Conservation (phyloP, 306 rosid species). For the Spatholobus suberectus region DNA sequence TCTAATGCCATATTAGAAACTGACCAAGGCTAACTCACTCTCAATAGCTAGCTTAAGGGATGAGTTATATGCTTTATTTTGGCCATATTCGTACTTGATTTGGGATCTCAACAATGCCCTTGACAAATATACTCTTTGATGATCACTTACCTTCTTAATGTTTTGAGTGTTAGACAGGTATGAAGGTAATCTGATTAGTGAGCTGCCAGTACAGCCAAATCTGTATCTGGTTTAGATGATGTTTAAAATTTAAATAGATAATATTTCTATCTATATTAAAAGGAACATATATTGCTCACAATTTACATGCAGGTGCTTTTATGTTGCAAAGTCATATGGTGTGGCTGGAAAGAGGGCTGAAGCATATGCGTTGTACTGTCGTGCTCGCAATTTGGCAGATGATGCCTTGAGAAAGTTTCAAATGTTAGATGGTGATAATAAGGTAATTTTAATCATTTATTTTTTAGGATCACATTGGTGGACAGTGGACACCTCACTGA, state of each 20-base stretch:
- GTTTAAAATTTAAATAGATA: no score
- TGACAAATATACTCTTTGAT: background rate
- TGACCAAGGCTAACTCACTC: background rate
- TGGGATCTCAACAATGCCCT: background rate
- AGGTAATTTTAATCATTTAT: conserved; percentile 40
- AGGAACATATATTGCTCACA: background rate
- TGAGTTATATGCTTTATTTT: background rate
- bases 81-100: background rate
- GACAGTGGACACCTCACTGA: background rate
- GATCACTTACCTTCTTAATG: background rate
- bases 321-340: conserved; percentile 89
- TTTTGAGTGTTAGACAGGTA: background rate
- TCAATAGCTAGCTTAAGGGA: background rate
- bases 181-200: background rate
- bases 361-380: conserved; percentile 82
- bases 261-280: conserved; percentile 8
- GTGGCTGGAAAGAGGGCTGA: conserved; percentile 91
- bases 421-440: conserved; percentile 40
- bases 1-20: background rate
- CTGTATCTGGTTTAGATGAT: background rate
- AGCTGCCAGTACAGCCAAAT: conserved; percentile 13
- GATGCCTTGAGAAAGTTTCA: conserved; percentile 51
- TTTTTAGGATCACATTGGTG: conserved; percentile 1
- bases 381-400: conserved; percentile 64
- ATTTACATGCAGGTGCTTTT: conserved; percentile 73